Evolutionary conservation across 2,329 filamentous ascomycete species (phyloP).

Genomic region (Calonectria ilicicola): DNA sequence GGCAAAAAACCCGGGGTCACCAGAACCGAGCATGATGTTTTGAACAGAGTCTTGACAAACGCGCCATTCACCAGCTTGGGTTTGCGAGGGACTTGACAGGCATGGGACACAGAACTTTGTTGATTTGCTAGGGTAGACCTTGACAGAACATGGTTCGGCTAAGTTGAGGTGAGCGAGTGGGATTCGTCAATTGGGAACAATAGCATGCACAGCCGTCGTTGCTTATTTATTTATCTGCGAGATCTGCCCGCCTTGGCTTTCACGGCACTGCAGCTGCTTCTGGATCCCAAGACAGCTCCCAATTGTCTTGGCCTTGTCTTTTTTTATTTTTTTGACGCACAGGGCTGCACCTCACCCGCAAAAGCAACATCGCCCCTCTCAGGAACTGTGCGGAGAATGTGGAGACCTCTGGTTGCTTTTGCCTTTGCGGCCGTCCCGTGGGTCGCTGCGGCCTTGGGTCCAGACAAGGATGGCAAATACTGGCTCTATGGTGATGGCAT

Average conservation of each 20-base stretch:
- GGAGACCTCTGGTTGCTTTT: background rate
- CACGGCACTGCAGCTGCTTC: background rate
- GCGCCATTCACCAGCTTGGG: conserved; percentile 15
- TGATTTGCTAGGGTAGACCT: background rate
- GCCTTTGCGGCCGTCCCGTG: conserved; percentile 8
- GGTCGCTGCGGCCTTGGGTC: conserved; percentile 40
- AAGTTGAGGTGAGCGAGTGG: background rate
- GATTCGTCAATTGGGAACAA: background rate
- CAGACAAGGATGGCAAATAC: conserved; percentile 76
- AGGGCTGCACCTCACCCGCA: background rate
- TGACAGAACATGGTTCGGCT: background rate
- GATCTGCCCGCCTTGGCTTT: background rate
- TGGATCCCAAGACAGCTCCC: background rate
- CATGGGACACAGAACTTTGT: background rate
- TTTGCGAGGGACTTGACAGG: background rate
- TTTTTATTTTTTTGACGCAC: background rate
- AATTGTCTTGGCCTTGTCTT: background rate
- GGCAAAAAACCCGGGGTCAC: conserved; percentile 10
- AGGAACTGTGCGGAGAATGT: background rate
- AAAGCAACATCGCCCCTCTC: background rate
- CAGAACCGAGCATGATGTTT: background rate
- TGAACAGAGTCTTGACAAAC: conserved; percentile 11
- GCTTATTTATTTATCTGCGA: background rate
- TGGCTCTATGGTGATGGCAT: conserved; percentile 77
- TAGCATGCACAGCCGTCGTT: background rate